Percentiles rank a stretch among this genome's conserved stretches.
These are phyloP conservation scores for Fusarium solani-melongenae DNA, from an alignment of 2,329 filamentous ascomycete genomes.

Conservation along the genomic window DNA sequence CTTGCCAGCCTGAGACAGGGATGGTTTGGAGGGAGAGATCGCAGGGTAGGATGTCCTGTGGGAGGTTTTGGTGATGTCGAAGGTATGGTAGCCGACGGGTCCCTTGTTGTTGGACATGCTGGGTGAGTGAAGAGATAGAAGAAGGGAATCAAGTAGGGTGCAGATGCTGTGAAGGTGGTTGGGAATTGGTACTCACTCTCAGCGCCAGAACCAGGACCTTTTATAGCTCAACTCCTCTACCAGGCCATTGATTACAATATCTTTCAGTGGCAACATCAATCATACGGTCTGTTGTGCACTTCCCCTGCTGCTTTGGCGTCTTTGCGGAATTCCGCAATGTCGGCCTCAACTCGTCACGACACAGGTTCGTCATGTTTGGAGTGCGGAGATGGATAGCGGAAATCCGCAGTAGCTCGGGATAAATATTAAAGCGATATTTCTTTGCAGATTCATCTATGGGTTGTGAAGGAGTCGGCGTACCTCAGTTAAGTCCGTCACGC, in stretches of 20 bases:
- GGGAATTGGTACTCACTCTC: not conserved
- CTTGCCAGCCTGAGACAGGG: slow-evolving; percentile 1
- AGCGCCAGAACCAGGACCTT: not conserved
- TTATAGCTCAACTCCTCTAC: not conserved
- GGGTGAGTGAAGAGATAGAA: not conserved
- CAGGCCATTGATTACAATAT: rapidly evolving
- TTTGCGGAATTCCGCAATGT: not conserved
- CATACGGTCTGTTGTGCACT: not conserved
- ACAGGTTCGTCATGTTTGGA: not conserved
- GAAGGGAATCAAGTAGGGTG: not conserved
- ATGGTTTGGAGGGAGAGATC: not conserved
- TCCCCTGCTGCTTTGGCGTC: not conserved
- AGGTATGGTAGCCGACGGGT: not conserved
- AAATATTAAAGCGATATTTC: not conserved
- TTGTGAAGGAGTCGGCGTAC: not conserved
- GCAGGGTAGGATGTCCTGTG: not conserved
- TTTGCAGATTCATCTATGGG: too few species aligned
- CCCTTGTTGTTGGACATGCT: not conserved
- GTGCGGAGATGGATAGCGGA: not conserved
- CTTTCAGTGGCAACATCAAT: not conserved
- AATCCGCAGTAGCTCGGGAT: not conserved
- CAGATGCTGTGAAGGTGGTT: not conserved
- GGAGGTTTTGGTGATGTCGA: not conserved
- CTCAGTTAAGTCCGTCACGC: too few species aligned
- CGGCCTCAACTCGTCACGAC: not conserved